Percentiles rank a stretch among this genome's conserved stretches.
phyloP scores from a whole-genome alignment of 73 alveolate genomes.

The Paramecium tetraurelia region DNA sequence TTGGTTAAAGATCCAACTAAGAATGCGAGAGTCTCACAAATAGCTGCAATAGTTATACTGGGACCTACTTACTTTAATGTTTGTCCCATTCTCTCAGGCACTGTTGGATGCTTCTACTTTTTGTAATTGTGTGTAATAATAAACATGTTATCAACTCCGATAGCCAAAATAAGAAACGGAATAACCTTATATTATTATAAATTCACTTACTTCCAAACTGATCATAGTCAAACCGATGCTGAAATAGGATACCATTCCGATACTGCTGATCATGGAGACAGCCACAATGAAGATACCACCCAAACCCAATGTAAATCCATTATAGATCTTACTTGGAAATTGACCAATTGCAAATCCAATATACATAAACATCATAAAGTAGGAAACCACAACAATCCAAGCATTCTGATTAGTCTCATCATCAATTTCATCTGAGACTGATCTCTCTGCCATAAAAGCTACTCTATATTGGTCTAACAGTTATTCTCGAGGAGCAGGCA shows the following conservation, averaged over 20 bases:
- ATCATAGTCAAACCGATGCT: slow-evolving; percentile 84
- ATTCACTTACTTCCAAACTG: slow-evolving; percentile 47
- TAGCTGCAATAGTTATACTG: slow-evolving; percentile 89
- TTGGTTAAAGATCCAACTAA: slow-evolving; percentile 89
- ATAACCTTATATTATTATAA: slow-evolving; percentile 73
- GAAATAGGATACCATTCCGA: slow-evolving; percentile 79
- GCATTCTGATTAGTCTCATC: slow-evolving; percentile 77
- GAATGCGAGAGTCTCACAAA: slow-evolving; percentile 92
- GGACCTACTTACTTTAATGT: slow-evolving; percentile 93
- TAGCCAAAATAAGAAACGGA: slow-evolving; percentile 91
- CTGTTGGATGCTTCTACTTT: slow-evolving; percentile 73
- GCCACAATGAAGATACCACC: slow-evolving; percentile 87
- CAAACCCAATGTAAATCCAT: slow-evolving; percentile 84
- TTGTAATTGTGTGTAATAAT: slow-evolving; percentile 79
- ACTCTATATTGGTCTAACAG: slow-evolving; percentile 63
- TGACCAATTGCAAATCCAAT: slow-evolving; percentile 89
- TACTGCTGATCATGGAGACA: slow-evolving; percentile 74
- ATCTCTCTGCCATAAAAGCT: slow-evolving; percentile 85
- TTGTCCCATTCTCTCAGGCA: slow-evolving; percentile 68
- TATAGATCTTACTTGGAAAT: slow-evolving; percentile 87
- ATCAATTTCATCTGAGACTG: slow-evolving; percentile 89
- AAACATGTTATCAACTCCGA: slow-evolving; percentile 97
- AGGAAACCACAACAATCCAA: slow-evolving; percentile 75
- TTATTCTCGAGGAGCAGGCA: slow-evolving; percentile 36
- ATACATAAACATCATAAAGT: slow-evolving; percentile 88